These are phyloP conservation scores for Chrysoporthe deuterocubensis DNA, from an alignment of 2,329 filamentous ascomycete species.

Conservation along the genomic window DNA sequence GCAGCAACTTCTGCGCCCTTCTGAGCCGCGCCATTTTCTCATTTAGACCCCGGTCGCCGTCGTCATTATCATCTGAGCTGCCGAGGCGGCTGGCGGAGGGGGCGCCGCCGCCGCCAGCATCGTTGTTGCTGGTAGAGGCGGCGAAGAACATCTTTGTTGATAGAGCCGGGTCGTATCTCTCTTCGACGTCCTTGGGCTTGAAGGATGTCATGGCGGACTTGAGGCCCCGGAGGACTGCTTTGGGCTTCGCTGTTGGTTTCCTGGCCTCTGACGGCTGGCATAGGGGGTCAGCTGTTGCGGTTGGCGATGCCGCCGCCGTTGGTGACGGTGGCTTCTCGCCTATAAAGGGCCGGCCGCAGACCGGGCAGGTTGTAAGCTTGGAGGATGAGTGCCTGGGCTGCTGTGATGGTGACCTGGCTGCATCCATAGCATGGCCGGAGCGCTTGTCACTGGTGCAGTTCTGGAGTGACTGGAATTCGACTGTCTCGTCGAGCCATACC, in stretches of 20 bases:
- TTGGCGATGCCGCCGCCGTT: neutral
- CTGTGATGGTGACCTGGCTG: neutral
- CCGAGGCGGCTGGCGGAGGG: conserved; percentile 16
- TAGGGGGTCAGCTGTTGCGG: neutral
- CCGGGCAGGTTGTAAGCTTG: neutral
- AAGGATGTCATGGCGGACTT: conserved; percentile 9
- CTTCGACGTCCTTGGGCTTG: neutral
- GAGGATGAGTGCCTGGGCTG: neutral
- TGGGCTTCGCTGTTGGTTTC: neutral
- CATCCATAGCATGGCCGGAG: conserved; percentile 18
- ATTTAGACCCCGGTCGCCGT: conserved; percentile 29
- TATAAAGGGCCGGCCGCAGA: conserved; percentile 20
- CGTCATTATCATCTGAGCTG: neutral
- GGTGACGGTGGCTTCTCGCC: neutral
- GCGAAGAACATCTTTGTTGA: conserved; percentile 29
- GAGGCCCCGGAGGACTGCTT: conserved; percentile 16
- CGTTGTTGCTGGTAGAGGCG: conserved; percentile 26
- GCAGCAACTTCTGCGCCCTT: conserved; percentile 33
- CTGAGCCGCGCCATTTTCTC: conserved; percentile 32
- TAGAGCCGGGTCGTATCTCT: conserved; percentile 5
- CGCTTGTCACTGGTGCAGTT: conserved; percentile 11
- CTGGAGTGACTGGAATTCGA: neutral
- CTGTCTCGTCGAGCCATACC: conserved; percentile 23
- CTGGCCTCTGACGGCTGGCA: neutral
- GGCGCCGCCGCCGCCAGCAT: neutral